These are phyloP conservation scores for Fusarium cyanostomum DNA, from an alignment of 2,329 filamentous ascomycete genomes.

Conservation along the genomic window DNA sequence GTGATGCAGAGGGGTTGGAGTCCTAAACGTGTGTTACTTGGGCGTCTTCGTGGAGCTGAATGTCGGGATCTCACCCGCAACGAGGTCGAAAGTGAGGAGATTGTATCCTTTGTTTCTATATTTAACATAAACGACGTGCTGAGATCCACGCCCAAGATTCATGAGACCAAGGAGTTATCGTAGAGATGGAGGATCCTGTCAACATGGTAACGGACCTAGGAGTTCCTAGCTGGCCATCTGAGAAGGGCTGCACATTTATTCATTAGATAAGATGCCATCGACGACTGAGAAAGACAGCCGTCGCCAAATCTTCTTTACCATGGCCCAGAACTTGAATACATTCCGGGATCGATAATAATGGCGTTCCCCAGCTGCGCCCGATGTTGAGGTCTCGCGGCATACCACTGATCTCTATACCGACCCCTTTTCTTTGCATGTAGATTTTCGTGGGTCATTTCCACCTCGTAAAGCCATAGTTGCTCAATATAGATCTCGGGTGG, in stretches of 20 bases:
- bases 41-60: conserved; percentile 5
- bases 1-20: neutral
- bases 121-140: accelerated
- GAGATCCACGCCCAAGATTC: accelerated
- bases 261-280: too few species aligned
- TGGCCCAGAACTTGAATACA: neutral
- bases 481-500: neutral
- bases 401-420: neutral
- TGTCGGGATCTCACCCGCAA: neutral
- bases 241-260: too few species aligned
- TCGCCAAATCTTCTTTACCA: neutral
- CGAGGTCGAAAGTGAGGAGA: neutral
- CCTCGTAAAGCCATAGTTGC: conserved; percentile 18
- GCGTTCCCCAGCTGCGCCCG: too few species aligned
- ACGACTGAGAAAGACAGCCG: too few species aligned
- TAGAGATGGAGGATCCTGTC: neutral
- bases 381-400: neutral
- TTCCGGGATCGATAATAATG: too few species aligned
- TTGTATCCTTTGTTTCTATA: neutral
- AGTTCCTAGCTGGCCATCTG: neutral
- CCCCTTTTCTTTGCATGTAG: neutral
- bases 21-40: neutral
- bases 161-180: too few species aligned
- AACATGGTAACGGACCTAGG: neutral
- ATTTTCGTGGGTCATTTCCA: conserved; percentile 7